Percentiles rank a stretch among this genome's conserved stretches.
phyloP scores from a whole-genome alignment of 192 early-diverging fungal genomes.

The Rhizophagus clarus region DNA sequence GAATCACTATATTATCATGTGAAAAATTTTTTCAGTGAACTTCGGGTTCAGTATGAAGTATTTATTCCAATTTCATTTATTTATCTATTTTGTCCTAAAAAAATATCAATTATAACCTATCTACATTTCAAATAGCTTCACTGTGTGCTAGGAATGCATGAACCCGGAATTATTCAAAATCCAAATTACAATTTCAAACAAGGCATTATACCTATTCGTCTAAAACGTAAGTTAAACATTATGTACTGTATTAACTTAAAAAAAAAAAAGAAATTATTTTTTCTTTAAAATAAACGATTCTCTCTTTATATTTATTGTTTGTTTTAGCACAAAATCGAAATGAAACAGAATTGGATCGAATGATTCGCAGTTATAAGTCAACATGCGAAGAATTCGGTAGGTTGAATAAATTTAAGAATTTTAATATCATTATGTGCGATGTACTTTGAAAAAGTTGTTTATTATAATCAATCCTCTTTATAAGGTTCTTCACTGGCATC shows the following conservation, averaged over 20 bases:
- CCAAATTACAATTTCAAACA: not conserved
- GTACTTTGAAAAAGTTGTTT: not conserved
- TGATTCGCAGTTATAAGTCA: not conserved
- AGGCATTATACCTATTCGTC: not conserved
- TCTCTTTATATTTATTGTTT: not conserved
- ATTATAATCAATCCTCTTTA: not conserved
- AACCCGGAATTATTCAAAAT: not conserved
- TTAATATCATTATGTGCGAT: not conserved
- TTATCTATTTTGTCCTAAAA: not conserved
- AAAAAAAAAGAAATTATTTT: no score
- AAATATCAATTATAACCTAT: not conserved
- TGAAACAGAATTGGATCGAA: not conserved
- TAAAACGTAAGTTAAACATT: no score
- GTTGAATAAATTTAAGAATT: not conserved
- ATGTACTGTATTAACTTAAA: no score
- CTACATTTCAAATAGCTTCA: not conserved
- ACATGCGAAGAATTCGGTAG: not conserved
- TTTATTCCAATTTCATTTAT: not conserved
- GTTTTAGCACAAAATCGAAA: not conserved
- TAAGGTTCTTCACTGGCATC: not conserved
- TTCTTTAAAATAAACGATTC: no score
- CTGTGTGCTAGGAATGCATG: not conserved
- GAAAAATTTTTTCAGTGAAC: not conserved
- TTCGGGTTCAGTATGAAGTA: constrained; percentile 14
- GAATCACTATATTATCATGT: constrained; percentile 36